phyloP scores from a whole-genome alignment of 2,329 filamentous ascomycete species.

The Claviceps sp. region DNA sequence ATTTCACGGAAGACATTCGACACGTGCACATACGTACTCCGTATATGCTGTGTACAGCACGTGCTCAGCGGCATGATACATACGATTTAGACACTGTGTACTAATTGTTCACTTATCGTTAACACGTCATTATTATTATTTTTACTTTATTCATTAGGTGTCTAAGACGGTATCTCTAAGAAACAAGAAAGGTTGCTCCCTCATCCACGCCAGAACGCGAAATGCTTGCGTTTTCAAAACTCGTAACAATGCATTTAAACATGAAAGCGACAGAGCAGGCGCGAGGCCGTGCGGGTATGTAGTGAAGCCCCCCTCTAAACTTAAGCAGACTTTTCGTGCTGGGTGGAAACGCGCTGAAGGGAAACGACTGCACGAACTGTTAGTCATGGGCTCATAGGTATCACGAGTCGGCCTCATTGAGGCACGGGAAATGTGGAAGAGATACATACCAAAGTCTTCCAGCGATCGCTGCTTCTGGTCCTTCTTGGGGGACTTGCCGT shows the following conservation, averaged over 20 bases:
- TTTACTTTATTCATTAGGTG: constrained; percentile 31
- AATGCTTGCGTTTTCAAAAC: constrained; percentile 19
- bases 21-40: too few species aligned
- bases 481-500: constrained; percentile 73
- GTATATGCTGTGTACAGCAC: too few species aligned
- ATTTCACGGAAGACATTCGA: too few species aligned
- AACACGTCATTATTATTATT: neutral
- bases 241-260: constrained; percentile 27
- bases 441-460: constrained; percentile 72
- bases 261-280: constrained; percentile 25
- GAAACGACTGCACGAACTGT: constrained; percentile 57
- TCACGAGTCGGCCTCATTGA: too few species aligned
- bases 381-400: constrained; percentile 24
- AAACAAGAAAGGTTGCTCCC: constrained; percentile 24
- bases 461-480: constrained; percentile 71
- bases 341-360: constrained; percentile 77
- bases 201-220: constrained; percentile 20
- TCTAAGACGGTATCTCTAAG: constrained; percentile 24
- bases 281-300: constrained; percentile 25
- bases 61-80: too few species aligned
- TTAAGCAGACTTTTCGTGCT: constrained; percentile 80
- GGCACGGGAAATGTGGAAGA: neutral
- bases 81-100: too few species aligned
- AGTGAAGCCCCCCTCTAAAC: constrained; percentile 16
- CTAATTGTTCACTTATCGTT: neutral